Percentiles rank a stretch among this genome's conserved stretches.
Evolutionary conservation across 2,329 filamentous ascomycete genomes (phyloP).

Genomic region (Lasiodiplodia citricola): DNA sequence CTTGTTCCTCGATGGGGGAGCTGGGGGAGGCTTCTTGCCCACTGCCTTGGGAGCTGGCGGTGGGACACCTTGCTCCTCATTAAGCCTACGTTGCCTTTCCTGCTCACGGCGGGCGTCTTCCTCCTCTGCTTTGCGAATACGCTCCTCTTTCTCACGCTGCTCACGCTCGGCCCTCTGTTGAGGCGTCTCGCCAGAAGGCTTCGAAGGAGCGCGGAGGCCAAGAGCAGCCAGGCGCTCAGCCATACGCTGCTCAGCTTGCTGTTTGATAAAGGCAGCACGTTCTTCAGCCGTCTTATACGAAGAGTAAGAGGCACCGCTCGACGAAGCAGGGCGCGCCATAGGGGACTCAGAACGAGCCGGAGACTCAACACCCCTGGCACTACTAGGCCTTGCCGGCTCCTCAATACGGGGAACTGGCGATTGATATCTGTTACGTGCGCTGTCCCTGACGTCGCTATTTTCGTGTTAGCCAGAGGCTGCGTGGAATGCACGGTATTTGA

Average conservation of each 20-base stretch:
- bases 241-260: slow-evolving; percentile 96
- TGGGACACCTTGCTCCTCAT: slow-evolving; percentile 73
- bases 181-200: slow-evolving; percentile 74
- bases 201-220: slow-evolving; percentile 82
- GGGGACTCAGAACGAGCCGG: slow-evolving; percentile 54
- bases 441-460: slow-evolving; percentile 29
- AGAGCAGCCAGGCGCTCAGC: slow-evolving; percentile 92
- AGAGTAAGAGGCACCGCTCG: slow-evolving; percentile 71
- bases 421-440: slow-evolving; percentile 39
- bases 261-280: slow-evolving; percentile 92
- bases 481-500: not conserved
- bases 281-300: slow-evolving; percentile 92
- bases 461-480: not conserved
- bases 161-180: slow-evolving; percentile 89
- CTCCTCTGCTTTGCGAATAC: slow-evolving; percentile 87
- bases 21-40: slow-evolving; percentile 62
- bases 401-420: slow-evolving; percentile 49
- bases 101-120: slow-evolving; percentile 89
- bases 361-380: slow-evolving; percentile 53
- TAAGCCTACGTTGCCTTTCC: slow-evolving; percentile 82
- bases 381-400: slow-evolving; percentile 35
- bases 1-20: slow-evolving; percentile 78
- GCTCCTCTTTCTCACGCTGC: slow-evolving; percentile 82
- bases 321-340: slow-evolving; percentile 61
- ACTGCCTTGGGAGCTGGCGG: slow-evolving; percentile 55